A percentile compares a stretch with the other conserved stretches of the same genome.
Evolutionary conservation across 2,329 filamentous ascomycete species (phyloP).

Genomic region (Cyclaneusma minus): DNA sequence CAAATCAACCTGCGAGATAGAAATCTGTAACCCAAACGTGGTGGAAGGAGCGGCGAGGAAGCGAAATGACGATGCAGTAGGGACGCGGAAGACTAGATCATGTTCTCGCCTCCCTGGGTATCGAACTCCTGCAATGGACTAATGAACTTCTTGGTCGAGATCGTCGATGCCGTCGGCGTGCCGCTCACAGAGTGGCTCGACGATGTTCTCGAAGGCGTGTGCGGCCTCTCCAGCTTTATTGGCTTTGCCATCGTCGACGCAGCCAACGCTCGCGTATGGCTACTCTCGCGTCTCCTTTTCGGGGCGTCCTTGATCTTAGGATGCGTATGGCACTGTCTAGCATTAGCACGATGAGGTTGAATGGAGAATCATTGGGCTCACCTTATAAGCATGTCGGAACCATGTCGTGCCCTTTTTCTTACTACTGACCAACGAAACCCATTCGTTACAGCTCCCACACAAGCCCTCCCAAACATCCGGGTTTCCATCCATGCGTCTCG

Average conservation of each 20-base stretch:
- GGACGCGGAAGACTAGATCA: too few species aligned
- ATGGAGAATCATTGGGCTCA: slow-evolving; percentile 20
- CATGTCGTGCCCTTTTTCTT: slow-evolving; percentile 90
- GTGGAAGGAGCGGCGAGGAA: too few species aligned
- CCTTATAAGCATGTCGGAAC: slow-evolving; percentile 84
- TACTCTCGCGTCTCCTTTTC: slow-evolving; percentile 50
- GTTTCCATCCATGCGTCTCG: slow-evolving; percentile 62
- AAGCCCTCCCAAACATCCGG: slow-evolving; percentile 70
- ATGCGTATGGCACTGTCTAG: slow-evolving; percentile 49
- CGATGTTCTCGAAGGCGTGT: slow-evolving; percentile 23
- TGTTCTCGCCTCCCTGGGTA: too few species aligned
- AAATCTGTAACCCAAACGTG: too few species aligned
- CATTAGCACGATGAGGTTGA: slow-evolving; percentile 1
- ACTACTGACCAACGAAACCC: slow-evolving; percentile 68
- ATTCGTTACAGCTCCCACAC: slow-evolving; percentile 64
- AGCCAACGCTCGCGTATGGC: slow-evolving; percentile 23
- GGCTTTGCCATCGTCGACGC: slow-evolving; percentile 28
- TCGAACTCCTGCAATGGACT: too few species aligned
- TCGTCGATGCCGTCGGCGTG: slow-evolving; percentile 23
- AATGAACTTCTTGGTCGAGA: slow-evolving; percentile 16
- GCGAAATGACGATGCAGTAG: too few species aligned
- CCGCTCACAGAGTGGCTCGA: slow-evolving; percentile 19
- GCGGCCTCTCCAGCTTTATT: slow-evolving; percentile 25
- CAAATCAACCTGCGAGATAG: too few species aligned
- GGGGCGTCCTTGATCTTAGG: slow-evolving; percentile 57